phyloP scores from a whole-genome alignment of 768 basidiomycete genomes.

The Fistulinella prunicolor region DNA sequence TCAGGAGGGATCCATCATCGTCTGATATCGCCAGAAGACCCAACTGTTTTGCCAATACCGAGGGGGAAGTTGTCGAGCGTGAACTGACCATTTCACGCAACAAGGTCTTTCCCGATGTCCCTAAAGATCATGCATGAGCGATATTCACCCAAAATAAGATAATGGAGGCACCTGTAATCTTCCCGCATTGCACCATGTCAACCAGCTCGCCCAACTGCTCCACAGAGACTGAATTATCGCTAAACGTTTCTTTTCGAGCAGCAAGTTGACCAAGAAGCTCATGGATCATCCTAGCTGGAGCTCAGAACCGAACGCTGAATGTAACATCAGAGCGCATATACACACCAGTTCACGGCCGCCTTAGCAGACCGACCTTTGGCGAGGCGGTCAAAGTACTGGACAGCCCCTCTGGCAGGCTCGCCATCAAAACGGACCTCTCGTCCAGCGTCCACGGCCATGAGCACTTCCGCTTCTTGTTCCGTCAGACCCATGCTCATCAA shows the following conservation, averaged over 20 bases:
- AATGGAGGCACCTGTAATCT: slow-evolving; percentile 60
- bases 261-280: slow-evolving; percentile 81
- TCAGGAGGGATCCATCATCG: slow-evolving; percentile 40
- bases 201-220: slow-evolving; percentile 74
- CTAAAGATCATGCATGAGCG: slow-evolving; percentile 35
- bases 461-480: slow-evolving; percentile 66
- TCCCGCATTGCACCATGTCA: slow-evolving; percentile 62
- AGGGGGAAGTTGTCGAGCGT: slow-evolving; percentile 35
- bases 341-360: slow-evolving; percentile 81
- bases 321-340: too few relatives aligned
- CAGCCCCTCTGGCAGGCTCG: slow-evolving; percentile 46
- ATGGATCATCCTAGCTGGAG: slow-evolving; percentile 72
- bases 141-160: neutral
- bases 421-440: slow-evolving; percentile 65
- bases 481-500: slow-evolving; percentile 56
- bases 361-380: slow-evolving; percentile 58
- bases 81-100: slow-evolving; percentile 66
- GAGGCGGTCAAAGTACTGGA: slow-evolving; percentile 80
- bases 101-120: slow-evolving; percentile 74
- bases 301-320: too few relatives aligned
- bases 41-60: slow-evolving; percentile 47
- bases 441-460: slow-evolving; percentile 70
- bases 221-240: slow-evolving; percentile 56
- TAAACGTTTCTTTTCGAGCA: slow-evolving; percentile 52
- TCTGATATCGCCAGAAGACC: slow-evolving; percentile 42